These are phyloP conservation scores for Sarocladium strictum DNA, from an alignment of 2,329 filamentous ascomycete species.

Conservation along the genomic window DNA sequence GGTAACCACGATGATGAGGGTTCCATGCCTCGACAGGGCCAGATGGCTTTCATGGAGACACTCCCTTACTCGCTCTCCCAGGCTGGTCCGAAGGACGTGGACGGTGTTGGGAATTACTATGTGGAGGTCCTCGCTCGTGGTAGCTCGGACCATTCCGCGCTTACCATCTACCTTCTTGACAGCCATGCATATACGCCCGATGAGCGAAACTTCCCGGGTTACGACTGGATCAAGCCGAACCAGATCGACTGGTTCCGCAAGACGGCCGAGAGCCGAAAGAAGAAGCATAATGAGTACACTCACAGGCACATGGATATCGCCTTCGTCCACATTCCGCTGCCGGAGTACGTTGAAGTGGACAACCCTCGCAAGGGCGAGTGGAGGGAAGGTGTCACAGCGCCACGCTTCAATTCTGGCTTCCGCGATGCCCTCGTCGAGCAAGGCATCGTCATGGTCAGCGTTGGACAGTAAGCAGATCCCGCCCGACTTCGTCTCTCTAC, in stretches of 20 bases:
- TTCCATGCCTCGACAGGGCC: slow-evolving; percentile 65
- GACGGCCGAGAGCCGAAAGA: slow-evolving; percentile 68
- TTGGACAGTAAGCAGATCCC: slow-evolving; percentile 68
- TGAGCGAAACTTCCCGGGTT: slow-evolving; percentile 81
- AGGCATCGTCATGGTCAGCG: slow-evolving; percentile 80
- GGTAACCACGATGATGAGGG: slow-evolving; percentile 97
- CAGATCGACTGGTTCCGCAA: slow-evolving; percentile 93
- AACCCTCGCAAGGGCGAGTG: slow-evolving; percentile 61
- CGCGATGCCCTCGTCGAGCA: slow-evolving; percentile 81
- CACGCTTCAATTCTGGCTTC: slow-evolving; percentile 87
- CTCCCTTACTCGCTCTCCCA: slow-evolving; percentile 86
- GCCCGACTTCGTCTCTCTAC: slow-evolving; percentile 16
- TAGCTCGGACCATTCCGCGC: slow-evolving; percentile 74
- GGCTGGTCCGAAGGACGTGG: slow-evolving; percentile 75
- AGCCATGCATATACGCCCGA: slow-evolving; percentile 90
- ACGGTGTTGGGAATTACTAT: slow-evolving; percentile 92
- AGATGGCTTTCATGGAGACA: slow-evolving; percentile 82
- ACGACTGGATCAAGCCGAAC: slow-evolving; percentile 92
- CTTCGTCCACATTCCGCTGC: slow-evolving; percentile 94
- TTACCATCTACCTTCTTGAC: slow-evolving; percentile 93
- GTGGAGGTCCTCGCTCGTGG: slow-evolving; percentile 82
- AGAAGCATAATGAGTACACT: slow-evolving; percentile 75
- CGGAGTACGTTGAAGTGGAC: slow-evolving; percentile 67
- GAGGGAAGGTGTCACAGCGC: slow-evolving; percentile 81
- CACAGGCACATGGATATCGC: slow-evolving; percentile 93